These are phyloP conservation scores for Lasiosphaeria ovina DNA, from an alignment of 495 filamentous ascomycete species.

Conservation along the genomic window DNA sequence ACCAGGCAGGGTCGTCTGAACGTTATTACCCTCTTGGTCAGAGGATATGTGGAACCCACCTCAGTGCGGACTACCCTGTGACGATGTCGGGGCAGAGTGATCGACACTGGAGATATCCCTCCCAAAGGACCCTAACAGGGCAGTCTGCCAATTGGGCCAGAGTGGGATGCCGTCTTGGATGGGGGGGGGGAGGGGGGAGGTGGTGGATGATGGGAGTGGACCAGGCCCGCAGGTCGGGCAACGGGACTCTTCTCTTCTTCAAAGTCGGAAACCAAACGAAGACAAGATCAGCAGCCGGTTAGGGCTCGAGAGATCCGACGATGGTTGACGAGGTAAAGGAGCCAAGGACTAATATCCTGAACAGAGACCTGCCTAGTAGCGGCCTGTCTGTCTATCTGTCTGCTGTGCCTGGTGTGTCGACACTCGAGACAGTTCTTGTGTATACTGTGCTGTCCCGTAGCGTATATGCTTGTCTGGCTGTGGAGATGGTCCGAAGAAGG, in stretches of 20 bases:
- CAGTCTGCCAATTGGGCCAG: constrained; percentile 31
- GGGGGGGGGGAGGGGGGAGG: background rate
- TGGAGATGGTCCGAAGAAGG: constrained; percentile 22
- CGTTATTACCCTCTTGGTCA: constrained; percentile 43
- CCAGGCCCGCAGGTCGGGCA: constrained; percentile 31
- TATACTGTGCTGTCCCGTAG: background rate
- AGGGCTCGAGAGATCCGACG: constrained; percentile 26
- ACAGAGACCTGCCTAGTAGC: constrained; percentile 1
- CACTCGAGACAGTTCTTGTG: background rate
- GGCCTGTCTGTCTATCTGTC: no score
- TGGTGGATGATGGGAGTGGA: constrained; percentile 19
- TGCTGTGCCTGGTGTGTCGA: no score
- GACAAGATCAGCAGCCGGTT: constrained; percentile 23
- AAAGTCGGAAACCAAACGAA: constrained; percentile 8
- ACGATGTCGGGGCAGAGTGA: constrained; percentile 45
- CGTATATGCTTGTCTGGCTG: no score
- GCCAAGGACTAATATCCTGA: constrained; percentile 1
- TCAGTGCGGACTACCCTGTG: constrained; percentile 31
- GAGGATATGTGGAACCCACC: constrained; percentile 40
- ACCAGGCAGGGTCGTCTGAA: constrained; percentile 40
- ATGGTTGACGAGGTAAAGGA: constrained; percentile 12
- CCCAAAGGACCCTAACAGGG: constrained; percentile 31
- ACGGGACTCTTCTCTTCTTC: background rate
- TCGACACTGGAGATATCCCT: constrained; percentile 39
- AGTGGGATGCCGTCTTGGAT: constrained; percentile 13